A percentile compares a stretch with the other conserved stretches of the same genome.
These are phyloP conservation scores for Limonium bicolor DNA, from an alignment of 148 eudicot species.

Conservation along the genomic window DNA sequence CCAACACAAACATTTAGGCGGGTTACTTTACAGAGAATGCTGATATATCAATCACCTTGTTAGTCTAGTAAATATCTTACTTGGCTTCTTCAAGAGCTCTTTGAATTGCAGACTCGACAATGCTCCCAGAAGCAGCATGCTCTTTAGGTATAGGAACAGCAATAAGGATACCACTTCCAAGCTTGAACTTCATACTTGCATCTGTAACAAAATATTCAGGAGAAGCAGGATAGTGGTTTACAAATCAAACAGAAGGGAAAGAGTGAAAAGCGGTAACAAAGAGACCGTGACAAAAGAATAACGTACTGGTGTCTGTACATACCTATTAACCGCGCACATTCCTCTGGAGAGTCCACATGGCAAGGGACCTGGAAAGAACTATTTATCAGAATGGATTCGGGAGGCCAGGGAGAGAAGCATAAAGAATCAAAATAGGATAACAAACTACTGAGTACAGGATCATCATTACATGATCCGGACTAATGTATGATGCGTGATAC, in stretches of 20 bases:
- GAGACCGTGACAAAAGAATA: not conserved
- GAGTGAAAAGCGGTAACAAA: not conserved
- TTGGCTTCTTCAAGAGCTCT: slow-evolving; percentile 68
- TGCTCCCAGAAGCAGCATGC: slow-evolving; percentile 67
- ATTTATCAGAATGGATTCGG: too few species aligned
- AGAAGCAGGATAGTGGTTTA: not conserved
- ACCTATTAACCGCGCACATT: slow-evolving; percentile 84
- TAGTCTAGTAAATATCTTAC: slow-evolving; percentile 19
- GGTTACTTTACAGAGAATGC: too few species aligned
- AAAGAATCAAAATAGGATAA: too few species aligned
- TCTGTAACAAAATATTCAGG: slow-evolving; percentile 23
- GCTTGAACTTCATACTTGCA: slow-evolving; percentile 48
- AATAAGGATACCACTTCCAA: slow-evolving; percentile 63
- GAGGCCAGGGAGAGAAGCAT: too few species aligned
- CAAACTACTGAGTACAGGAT: too few species aligned
- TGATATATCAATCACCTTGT: too few species aligned
- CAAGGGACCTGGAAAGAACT: slow-evolving; percentile 40
- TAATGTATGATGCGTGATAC: too few species aligned
- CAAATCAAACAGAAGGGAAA: not conserved
- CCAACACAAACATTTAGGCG: too few species aligned
- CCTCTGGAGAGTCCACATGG: slow-evolving; percentile 62
- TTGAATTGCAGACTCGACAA: slow-evolving; percentile 81
- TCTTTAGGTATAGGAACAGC: slow-evolving; percentile 93
- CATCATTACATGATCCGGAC: too few species aligned
- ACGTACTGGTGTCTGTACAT: slow-evolving; percentile 1